Evolutionary conservation across 352 stramenopile genomes (phyloP).

Genomic region (Phytophthora boehmeriae): DNA sequence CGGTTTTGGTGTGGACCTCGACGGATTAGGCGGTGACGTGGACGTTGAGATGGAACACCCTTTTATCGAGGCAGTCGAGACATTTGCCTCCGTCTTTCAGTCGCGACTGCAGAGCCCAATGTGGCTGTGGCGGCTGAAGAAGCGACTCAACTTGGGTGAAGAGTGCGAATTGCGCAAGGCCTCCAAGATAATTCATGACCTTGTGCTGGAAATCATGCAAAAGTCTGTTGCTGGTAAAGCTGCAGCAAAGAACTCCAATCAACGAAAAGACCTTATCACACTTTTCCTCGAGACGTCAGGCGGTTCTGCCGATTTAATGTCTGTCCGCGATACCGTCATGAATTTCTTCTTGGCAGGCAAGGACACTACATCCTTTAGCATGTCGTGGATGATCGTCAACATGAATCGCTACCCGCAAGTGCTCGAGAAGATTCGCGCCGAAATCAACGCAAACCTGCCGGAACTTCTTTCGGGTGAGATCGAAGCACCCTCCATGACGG

Average conservation of each 20-base stretch:
- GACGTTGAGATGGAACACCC: slow-evolving; percentile 21
- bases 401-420: slow-evolving; percentile 54
- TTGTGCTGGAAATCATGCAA: slow-evolving; percentile 41
- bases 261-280: slow-evolving; percentile 36
- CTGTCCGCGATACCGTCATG: slow-evolving; percentile 62
- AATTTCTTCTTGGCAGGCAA: slow-evolving; percentile 67
- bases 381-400: slow-evolving; percentile 68
- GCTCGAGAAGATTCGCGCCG: slow-evolving; percentile 40
- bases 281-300: slow-evolving; percentile 42
- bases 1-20: slow-evolving; percentile 68
- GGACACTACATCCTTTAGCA: slow-evolving; percentile 57
- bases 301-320: slow-evolving; percentile 28
- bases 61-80: slow-evolving; percentile 47
- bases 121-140: slow-evolving; percentile 56
- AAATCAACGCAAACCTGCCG: slow-evolving; percentile 37
- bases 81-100: slow-evolving; percentile 21
- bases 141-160: slow-evolving; percentile 29
- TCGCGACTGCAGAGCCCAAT: slow-evolving; percentile 46
- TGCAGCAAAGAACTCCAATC: slow-evolving; percentile 8
- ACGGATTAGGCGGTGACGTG: slow-evolving; percentile 28
- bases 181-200: slow-evolving; percentile 30
- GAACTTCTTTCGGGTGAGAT: slow-evolving; percentile 30
- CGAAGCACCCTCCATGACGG: slow-evolving; percentile 37
- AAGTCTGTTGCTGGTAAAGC: slow-evolving; percentile 26
- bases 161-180: slow-evolving; percentile 35